Conservation (phyloP, 306 rosid species). For the Abrus pulchellus region DNA sequence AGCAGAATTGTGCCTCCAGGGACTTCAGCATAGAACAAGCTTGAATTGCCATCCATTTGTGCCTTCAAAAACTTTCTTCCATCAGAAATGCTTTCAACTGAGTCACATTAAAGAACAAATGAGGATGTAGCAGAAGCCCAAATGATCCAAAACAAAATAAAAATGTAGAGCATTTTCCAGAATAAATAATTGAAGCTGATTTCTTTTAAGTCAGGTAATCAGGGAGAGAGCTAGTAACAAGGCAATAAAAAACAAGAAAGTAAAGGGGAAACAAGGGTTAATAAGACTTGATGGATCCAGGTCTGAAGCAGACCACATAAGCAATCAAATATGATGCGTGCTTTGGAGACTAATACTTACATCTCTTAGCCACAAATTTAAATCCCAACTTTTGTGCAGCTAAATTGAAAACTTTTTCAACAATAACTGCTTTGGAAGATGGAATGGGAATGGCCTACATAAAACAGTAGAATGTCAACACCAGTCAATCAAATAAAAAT, state of each 20-base stretch:
- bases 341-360: constrained; percentile 55
- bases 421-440: constrained; percentile 71
- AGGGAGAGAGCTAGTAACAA: constrained; percentile 37
- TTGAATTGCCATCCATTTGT: constrained; percentile 67
- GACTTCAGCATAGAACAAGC: constrained; percentile 86
- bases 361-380: constrained; percentile 64
- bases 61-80: constrained; percentile 80
- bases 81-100: constrained; percentile 73
- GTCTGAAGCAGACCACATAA: constrained; percentile 2
- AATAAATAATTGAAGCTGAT: constrained; percentile 17
- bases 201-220: constrained; percentile 40
- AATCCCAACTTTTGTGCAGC: constrained; percentile 91
- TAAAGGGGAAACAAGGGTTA: constrained; percentile 22
- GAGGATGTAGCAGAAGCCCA: constrained; percentile 44
- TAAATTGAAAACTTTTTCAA: constrained; percentile 76
- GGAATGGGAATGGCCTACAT: constrained; percentile 87
- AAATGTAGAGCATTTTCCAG: constrained; percentile 7
- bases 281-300: constrained; percentile 37
- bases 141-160: background rate
- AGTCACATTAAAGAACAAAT: constrained; percentile 45
- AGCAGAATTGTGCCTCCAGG: constrained; percentile 76
- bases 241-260: constrained; percentile 37
- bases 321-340: constrained; percentile 34
- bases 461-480: constrained; percentile 43
- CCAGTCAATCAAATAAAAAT: constrained; percentile 30